Evolutionary conservation across 2,329 filamentous ascomycete species (phyloP).

Genomic region (Diaporthe eres): DNA sequence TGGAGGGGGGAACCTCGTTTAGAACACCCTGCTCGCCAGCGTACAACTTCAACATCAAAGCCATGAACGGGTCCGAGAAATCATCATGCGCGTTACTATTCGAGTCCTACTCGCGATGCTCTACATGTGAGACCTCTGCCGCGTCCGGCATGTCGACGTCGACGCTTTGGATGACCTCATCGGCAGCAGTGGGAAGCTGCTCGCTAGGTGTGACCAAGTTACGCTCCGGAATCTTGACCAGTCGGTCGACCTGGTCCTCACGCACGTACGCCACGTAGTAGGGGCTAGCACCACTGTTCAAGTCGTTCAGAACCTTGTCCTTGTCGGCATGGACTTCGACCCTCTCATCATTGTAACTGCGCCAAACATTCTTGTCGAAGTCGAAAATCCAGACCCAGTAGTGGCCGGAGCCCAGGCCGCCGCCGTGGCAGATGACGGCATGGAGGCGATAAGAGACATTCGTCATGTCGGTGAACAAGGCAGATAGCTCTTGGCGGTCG

Average conservation of each 20-base stretch:
- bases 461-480: slow-evolving; percentile 74
- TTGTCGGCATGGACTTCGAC: slow-evolving; percentile 79
- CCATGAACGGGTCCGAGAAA: neutral
- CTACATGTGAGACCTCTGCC: slow-evolving; percentile 33
- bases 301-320: slow-evolving; percentile 76
- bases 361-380: slow-evolving; percentile 85
- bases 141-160: slow-evolving; percentile 34
- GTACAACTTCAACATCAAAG: neutral
- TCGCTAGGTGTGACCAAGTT: neutral
- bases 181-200: slow-evolving; percentile 5
- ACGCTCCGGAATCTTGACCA: slow-evolving; percentile 44
- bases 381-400: slow-evolving; percentile 99
- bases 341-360: slow-evolving; percentile 91
- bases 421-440: slow-evolving; percentile 92
- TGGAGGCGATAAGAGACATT: slow-evolving; percentile 85
- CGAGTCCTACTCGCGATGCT: slow-evolving; percentile 37
- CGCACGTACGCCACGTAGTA: slow-evolving; percentile 55
- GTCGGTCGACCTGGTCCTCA: slow-evolving; percentile 46
- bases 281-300: slow-evolving; percentile 80
- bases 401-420: slow-evolving; percentile 81
- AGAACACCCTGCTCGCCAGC: too few species aligned
- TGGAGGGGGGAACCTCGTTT: too few species aligned
- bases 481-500: slow-evolving; percentile 51
- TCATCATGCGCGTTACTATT: neutral
- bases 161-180: slow-evolving; percentile 5